Base-by-base conservation (phyloP, 2,329 filamentous ascomycete species). In the Aureobasidium sp. region DNA sequence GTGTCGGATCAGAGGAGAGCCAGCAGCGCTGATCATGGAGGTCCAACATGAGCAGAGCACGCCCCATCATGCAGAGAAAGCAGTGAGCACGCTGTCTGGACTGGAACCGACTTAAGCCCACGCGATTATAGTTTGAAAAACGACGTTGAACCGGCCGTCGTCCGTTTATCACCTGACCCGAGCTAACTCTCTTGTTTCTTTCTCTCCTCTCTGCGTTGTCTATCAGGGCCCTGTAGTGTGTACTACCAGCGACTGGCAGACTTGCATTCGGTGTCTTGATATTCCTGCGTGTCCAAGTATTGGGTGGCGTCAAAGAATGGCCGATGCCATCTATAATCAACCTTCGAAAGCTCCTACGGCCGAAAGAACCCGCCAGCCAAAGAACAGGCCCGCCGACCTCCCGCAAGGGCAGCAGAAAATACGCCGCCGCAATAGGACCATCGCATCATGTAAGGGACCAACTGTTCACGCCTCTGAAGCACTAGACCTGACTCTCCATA, bases 371-470 rank as follows among this genome's bases (percentile, higher is more conserved):
- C 48, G 47, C 39, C 47, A 62, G 36, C 37, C 59, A 62, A 62
- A 62, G 49, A 53, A 49, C 25, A 62, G 49, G 31, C 60, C 60
- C 7, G 34, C 57, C 44, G 57, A 60, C 57, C 22, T 51, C 25
- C 44, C 57, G 34, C 44, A 49, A 60, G 57, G 57, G 36, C 60
- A 49, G 14, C 61, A 60, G 42, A 63, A 66, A 52, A 61, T 63
- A 25, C 64, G 60, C 47, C 62, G 62, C 53, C 62, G 64, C 44
- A 60, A 58, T 48, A 49, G 62, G 51, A 51, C 41, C 25, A 57
- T 64, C 61, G 56, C 62, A 41, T 60, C 57, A 60, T 60, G 57
- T 60, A 63, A 61, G 45, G 39, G 39, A 25, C 41, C 20, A 9
- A 37, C 22, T 59, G 37, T 52, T 48, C 17, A 57, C 31, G 55